Evolutionary conservation across 1,284 basidiomycete species (phyloP).

Genomic region (Cutaneotrichosporon spelunceum): DNA sequence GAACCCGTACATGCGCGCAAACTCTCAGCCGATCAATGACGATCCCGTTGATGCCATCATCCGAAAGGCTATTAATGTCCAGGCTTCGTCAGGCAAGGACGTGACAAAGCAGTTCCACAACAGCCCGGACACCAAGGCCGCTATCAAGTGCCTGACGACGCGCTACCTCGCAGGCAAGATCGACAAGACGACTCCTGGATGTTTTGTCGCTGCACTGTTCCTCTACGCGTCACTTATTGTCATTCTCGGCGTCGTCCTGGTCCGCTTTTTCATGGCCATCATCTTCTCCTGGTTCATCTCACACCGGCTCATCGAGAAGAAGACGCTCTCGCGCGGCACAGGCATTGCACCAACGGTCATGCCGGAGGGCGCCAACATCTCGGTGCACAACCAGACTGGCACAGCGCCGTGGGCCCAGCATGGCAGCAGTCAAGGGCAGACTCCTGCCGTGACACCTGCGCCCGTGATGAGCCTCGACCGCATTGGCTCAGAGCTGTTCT

Average conservation of each 20-base stretch:
- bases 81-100: constrained; percentile 70
- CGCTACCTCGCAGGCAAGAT: constrained; percentile 91
- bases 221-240: constrained; percentile 88
- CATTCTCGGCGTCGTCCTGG: constrained; percentile 83
- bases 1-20: constrained; percentile 74
- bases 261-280: constrained; percentile 93
- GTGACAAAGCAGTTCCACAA: constrained; percentile 81
- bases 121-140: constrained; percentile 61
- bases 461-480: constrained; percentile 76
- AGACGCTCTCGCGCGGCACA: constrained; percentile 63
- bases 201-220: constrained; percentile 84
- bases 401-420: constrained; percentile 81
- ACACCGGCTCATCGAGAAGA: constrained; percentile 68
- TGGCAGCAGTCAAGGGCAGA: neutral
- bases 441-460: constrained; percentile 49
- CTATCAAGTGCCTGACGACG: constrained; percentile 73
- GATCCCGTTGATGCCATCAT: constrained; percentile 82
- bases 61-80: constrained; percentile 64
- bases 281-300: constrained; percentile 96
- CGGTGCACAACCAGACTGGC: constrained; percentile 79
- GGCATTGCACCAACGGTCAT: constrained; percentile 90
- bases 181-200: constrained; percentile 93
- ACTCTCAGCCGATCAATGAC: constrained; percentile 63
- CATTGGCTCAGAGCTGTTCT: constrained; percentile 90
- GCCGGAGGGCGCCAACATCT: constrained; percentile 89